Percentiles rank a stretch among this genome's conserved stretches.
Evolutionary conservation across 2,329 filamentous ascomycete species (phyloP).

Genomic region (Aureobasidium zeae): DNA sequence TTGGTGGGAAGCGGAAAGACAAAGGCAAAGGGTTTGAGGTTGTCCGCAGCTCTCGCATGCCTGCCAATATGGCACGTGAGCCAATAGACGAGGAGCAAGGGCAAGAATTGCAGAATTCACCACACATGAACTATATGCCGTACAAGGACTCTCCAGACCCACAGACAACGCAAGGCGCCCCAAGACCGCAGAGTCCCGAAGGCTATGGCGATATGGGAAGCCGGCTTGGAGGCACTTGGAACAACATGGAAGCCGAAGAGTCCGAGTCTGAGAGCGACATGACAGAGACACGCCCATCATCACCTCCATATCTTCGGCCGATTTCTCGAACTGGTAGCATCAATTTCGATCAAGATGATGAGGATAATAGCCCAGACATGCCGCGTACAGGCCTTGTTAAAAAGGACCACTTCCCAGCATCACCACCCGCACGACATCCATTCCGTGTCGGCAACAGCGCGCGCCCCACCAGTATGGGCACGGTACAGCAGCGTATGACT

Average conservation of each 20-base stretch:
- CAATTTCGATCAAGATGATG: conserved; percentile 7
- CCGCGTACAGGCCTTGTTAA: conserved; percentile 4
- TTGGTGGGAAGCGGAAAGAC: conserved; percentile 82
- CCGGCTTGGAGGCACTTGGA: conserved; percentile 17
- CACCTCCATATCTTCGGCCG: conserved; percentile 15
- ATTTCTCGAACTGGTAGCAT: conserved; percentile 17
- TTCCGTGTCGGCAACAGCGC: conserved; percentile 5
- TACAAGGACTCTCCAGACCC: conserved; percentile 26
- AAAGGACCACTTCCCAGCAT: conserved; percentile 8
- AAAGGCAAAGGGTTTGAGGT: conserved; percentile 97
- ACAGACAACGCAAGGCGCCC: not conserved
- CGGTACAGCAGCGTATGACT: conserved; percentile 16
- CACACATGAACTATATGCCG: conserved; percentile 25
- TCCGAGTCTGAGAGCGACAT: conserved; percentile 4
- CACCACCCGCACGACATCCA: not conserved
- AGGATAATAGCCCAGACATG: not conserved
- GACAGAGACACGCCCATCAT: conserved; percentile 1
- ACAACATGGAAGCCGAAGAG: conserved; percentile 12
- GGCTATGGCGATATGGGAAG: conserved; percentile 14
- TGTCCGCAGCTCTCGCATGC: conserved; percentile 79
- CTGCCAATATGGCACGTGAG: conserved; percentile 54
- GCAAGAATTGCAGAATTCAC: conserved; percentile 28
- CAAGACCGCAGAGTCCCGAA: conserved; percentile 7
- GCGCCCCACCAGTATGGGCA: conserved; percentile 17
- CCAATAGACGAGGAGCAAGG: conserved; percentile 46